Evolutionary conservation across 768 basidiomycete genomes (phyloP), one percentile per base, ranked within the genome.

Genomic region (Leccinum longicurvipes): DNA sequence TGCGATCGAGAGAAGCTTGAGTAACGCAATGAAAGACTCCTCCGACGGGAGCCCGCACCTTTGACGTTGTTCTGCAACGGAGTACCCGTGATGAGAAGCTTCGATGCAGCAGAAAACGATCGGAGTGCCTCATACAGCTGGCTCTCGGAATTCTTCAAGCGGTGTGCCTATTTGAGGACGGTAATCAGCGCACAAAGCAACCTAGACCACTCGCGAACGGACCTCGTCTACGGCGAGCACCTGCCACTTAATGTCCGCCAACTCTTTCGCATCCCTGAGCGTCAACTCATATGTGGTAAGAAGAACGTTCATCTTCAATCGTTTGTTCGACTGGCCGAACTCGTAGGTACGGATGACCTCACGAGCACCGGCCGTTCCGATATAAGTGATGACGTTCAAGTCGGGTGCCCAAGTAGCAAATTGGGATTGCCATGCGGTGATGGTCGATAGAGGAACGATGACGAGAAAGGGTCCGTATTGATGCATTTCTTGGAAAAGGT

Each of bases 41-140:
- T 34, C 41, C 19, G 42, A 21, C 45, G 55, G 36, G 31, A 54
- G 51, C 27, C 66, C 78, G 44, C 63, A 93, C 95, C 95, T 79
- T 93, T 98, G 64, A 99, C 96, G 68, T 97, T 99, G 76, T 99
- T 99, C 72, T 99, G 97, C 53, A 99, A 77, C 24, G 97, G 97
- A 2, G 97, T 99, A 15, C 97, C 97, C 1, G 97, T 99, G 69
- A 99, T 98, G 63, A 99, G 84, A 54, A 99, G 81, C 74, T 96
- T 94, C 34, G 91, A 93, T 4, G 89, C 88, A 44, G 93, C 88
- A 47, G 85, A 82, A 77, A 98, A 99, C 59, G 90, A 83, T 65
- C 84, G 80, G 53, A 99, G 78, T 5, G 95, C 95, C 69, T 98
- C 93, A 72, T 98, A 98, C 51, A 99, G 72, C 75, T 98, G 95